Conservation (phyloP, 768 basidiomycete genomes). For the Boletus bicolor region DNA sequence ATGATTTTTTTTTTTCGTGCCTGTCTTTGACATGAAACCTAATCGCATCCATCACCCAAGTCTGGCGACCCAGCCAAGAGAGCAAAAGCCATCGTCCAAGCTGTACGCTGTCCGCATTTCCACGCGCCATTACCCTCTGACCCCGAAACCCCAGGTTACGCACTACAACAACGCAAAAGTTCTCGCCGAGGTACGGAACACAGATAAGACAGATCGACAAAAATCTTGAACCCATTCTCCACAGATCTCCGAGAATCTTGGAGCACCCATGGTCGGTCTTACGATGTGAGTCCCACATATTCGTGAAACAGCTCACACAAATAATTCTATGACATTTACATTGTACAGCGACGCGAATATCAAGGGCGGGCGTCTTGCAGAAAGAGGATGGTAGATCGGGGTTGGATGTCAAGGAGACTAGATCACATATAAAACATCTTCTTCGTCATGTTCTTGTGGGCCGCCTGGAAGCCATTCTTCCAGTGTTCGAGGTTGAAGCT, state of each 20-base stretch:
- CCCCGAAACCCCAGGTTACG: conserved; percentile 55
- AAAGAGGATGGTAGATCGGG: conserved; percentile 57
- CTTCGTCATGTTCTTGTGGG: conserved; percentile 28
- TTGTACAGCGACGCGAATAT: conserved; percentile 54
- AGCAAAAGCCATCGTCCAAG: conserved; percentile 94
- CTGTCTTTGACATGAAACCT: not conserved
- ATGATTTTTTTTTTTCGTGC: conserved; percentile 30
- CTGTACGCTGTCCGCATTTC: conserved; percentile 47
- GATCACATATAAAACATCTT: conserved; percentile 37
- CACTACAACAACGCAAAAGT: conserved; percentile 94
- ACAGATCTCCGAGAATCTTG: conserved; percentile 78
- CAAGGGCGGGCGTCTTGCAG: conserved; percentile 67
- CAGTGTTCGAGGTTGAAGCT: conserved; percentile 32
- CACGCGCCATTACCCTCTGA: conserved; percentile 1
- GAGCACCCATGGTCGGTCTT: conserved; percentile 91
- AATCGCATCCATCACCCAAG: conserved; percentile 35
- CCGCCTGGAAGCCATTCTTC: conserved; percentile 30
- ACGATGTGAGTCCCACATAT: conserved; percentile 59
- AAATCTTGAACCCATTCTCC: not conserved
- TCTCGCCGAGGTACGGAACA: conserved; percentile 68
- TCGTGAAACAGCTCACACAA: not conserved
- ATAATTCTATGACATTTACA: not conserved
- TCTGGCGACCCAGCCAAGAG: conserved; percentile 92
- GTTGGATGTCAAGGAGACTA: not conserved
- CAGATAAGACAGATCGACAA: not conserved